Base-by-base conservation (phyloP, 192 early-diverging fungal genomes). In the Tieghemiomyces parasiticus region DNA sequence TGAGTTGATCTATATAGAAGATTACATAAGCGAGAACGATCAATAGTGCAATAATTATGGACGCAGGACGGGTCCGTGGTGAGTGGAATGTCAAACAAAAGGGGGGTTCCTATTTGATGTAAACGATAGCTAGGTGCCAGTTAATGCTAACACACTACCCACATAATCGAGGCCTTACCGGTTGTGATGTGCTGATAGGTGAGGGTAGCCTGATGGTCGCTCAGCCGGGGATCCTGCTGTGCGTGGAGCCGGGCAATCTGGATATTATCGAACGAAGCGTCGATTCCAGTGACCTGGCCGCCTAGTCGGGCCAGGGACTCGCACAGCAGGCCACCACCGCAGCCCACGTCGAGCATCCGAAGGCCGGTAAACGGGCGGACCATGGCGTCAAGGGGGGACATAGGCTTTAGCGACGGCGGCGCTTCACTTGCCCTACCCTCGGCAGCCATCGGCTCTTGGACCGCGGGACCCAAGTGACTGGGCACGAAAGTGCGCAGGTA, bases 301-400 rank as follows among this genome's bases (percentile, higher is more conserved):
- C 90, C 92, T 42, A 95, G 58, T 32, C 89, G 76, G n/a, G 82
- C 84, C 56, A 95, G 61, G 0, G 88, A 64, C 82, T 98, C 91
- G 0, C 85, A 76, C 34, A 95, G 75, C 32, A 98, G 63, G 4
- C 95, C 95, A 32, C 93, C 95, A 28, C 95, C 95, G 68, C 95
- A 92, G 1, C 95, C 95, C 13, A 98, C 83, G 71, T 98, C 95
- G 12, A 95, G 67, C 35, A 90, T 79, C 9, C 67, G 46, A 46
- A 83, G 46, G 0, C 83, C 81, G 8, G 14, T 24, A 3, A 60
- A 46, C 13, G 59, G 59, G 1, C 22, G 32, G 22, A 30, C 30
- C 26, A 25, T 13, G 26, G 13, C 8, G 19, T 29, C 30, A 2
- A 25, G 24, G 4, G 19, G 30, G 24, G 50, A 8, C 2, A 14